Percentiles rank a stretch among this genome's conserved stretches.
Evolutionary conservation across 495 filamentous ascomycete genomes (phyloP).

Genomic region (Hypoxylon fragiforme): DNA sequence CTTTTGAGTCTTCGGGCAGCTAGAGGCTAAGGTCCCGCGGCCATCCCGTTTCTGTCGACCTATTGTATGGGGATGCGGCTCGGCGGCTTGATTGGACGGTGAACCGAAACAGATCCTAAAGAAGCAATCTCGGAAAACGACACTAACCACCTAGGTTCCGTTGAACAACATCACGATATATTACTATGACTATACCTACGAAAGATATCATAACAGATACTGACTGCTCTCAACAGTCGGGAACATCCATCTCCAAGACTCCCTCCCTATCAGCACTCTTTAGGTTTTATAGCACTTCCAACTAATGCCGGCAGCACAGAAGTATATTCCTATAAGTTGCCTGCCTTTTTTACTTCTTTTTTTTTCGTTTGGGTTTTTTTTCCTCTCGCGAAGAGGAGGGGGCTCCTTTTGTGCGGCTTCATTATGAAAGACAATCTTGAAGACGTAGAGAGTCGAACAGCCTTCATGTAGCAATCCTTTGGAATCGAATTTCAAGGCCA

Average conservation of each 20-base stretch:
- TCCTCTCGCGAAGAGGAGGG: too few relatives aligned
- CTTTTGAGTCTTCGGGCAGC: slow-evolving; percentile 17
- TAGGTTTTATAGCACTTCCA: not conserved
- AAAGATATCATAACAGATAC: not conserved
- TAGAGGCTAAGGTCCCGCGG: slow-evolving; percentile 7
- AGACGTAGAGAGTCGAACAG: too few relatives aligned
- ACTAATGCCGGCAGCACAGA: not conserved
- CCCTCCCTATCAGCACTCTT: not conserved
- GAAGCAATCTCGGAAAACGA: slow-evolving; percentile 16
- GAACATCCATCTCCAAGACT: not conserved
- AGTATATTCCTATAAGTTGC: not conserved
- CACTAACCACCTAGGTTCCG: not conserved
- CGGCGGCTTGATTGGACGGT: slow-evolving; percentile 16
- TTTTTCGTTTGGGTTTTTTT: too few relatives aligned
- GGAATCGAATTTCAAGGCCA: not conserved
- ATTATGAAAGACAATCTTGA: not conserved
- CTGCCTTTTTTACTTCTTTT: too few relatives aligned
- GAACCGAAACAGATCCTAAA: slow-evolving; percentile 26
- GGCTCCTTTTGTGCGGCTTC: too few relatives aligned
- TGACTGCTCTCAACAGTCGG: not conserved
- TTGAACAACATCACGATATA: slow-evolving; percentile 7
- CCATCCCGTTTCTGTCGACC: slow-evolving; percentile 13
- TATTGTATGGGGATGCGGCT: slow-evolving; percentile 14
- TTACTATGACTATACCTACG: not conserved
- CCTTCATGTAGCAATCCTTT: slow-evolving; percentile 2